Base-by-base conservation (phyloP, 768 basidiomycete species). In the Psilocybe cubensis region DNA sequence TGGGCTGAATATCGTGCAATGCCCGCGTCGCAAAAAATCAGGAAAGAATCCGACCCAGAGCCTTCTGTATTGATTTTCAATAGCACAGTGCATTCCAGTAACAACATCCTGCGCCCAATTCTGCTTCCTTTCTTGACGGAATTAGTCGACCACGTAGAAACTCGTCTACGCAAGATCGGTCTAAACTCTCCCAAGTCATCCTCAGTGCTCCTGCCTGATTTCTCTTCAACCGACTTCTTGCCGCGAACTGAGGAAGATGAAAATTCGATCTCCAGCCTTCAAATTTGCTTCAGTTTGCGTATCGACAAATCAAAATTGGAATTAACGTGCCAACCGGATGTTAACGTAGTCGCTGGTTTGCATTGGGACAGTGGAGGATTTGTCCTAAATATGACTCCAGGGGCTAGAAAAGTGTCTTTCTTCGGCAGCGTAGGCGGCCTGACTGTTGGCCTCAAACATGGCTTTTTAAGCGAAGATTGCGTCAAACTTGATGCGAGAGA, bases 291-390 rank as follows among this genome's bases (percentile, higher is more conserved):
- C 73, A 94, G 92, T 63, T 79, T 98, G 29, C 91, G 92, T 25
- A 96, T 98, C 62, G 94, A 98, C 67, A 83, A 88, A 66, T 98
- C 96, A 0, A 87, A 82, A 53, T 79, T 98, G 48, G 87, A 91
- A 57, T 75, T 98, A 24, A 92, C 91, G 0, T 98, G 96, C 63
- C 86, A 88, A 58, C 94, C 94, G 0, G 93, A 95, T 66, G 92
- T 94, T 50, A 94, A 96, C 61, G 96, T 97, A n/a, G 80, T 89
- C 40, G 93, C 92, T 12, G 89, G 88, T 1, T 68, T 97, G 29
- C 83, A 92, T 45, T 98, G 96, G 96, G 90, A 96, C 52, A 96
- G 92, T 63, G 96, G 96, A 40, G 95, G 94, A 0, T 95, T 98
- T 66, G 74, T 94, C 47, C 71, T 95, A 52, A 91, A 86, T 63